phyloP scores from a whole-genome alignment of 2,329 filamentous ascomycete species.

The Aspergillus pseudoviridinutans region DNA sequence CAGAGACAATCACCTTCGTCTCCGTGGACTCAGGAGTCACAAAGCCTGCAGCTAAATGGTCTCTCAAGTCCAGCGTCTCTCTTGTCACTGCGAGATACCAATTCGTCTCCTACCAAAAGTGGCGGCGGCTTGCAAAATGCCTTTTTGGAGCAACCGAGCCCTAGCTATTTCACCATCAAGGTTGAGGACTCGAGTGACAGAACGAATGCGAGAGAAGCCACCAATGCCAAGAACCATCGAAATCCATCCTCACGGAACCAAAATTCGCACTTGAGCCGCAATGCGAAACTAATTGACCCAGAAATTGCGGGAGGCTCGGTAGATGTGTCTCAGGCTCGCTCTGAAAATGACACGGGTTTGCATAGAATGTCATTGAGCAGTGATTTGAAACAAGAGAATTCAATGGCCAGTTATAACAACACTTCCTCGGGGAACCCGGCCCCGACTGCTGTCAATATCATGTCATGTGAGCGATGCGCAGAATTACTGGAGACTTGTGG shows the following conservation, averaged over 20 bases:
- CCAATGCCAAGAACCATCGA: slow-evolving; percentile 68
- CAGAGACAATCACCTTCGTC: slow-evolving; percentile 30
- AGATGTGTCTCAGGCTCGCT: slow-evolving; percentile 55
- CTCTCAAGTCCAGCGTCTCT: slow-evolving; percentile 15
- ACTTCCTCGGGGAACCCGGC: not conserved
- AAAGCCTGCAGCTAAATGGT: slow-evolving; percentile 16
- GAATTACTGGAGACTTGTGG: slow-evolving; percentile 51
- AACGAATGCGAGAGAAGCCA: slow-evolving; percentile 57
- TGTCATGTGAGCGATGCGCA: slow-evolving; percentile 53
- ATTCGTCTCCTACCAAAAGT: slow-evolving; percentile 18
- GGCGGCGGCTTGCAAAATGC: slow-evolving; percentile 14
- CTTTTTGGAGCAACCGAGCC: slow-evolving; percentile 50
- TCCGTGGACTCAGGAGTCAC: slow-evolving; percentile 27
- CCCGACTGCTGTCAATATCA: slow-evolving; percentile 41
- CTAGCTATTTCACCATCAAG: slow-evolving; percentile 82
- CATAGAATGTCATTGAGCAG: slow-evolving; percentile 17
- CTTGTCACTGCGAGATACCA: slow-evolving; percentile 18
- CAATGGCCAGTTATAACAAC: not conserved
- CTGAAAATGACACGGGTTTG: slow-evolving; percentile 16
- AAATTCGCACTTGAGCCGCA: slow-evolving; percentile 55
- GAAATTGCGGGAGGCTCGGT: slow-evolving; percentile 77
- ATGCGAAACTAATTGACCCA: slow-evolving; percentile 36
- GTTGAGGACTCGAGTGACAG: slow-evolving; percentile 59
- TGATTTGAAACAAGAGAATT: slow-evolving; percentile 2
- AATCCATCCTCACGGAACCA: slow-evolving; percentile 66